Base-by-base conservation (phyloP, 768 basidiomycete species). In the Calocybe indica region DNA sequence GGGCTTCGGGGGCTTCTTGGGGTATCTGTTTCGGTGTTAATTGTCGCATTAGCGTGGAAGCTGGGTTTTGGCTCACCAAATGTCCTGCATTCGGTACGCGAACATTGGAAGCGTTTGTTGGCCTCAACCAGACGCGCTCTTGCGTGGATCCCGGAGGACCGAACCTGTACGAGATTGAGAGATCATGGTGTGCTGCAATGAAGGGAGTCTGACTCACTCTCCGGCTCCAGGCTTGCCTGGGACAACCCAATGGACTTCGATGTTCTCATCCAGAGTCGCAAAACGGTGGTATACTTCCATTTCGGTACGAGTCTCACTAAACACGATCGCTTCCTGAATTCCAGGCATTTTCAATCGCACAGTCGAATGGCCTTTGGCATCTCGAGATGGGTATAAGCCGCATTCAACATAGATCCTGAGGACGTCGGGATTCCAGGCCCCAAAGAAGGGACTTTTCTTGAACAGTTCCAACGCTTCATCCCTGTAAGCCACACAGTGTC, bases 271-370 rank as follows among this genome's bases (percentile, higher is more conserved):
- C 29, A 87, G 61, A n/a, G 53, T 53, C 9, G 62, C 60, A 7
- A 79, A 43, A n/a, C 62, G 58, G 11, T 70, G 62, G 56, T 64
- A 78, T 7, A 66, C 71, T 45, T 75, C 74, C 38, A 65, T 70
- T 31, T 62, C 57, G 0, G 69, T 71, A 43, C 58, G 63, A 6
- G 55, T 58, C 45, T 84, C 83, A 0, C 71, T 63, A 60, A 87
- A 88, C 12, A 76, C 68, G 3, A 76, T 59, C 2, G 78, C 83
- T 63, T 91, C 89, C 54, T 80, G 82, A 5, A 85, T 52, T 2
- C 73, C 72, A 1, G 80, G 65, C 74, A 76, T 88, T 62, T 88
- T 90, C 36, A 92, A 75, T 37, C 60, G 70, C 7, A 80, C 72
- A 1, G 69, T 64, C 0, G 74, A 72, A 11, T 57, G 53, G 7